Evolutionary conservation across 1,284 basidiomycete species (phyloP).

Genomic region (Ustanciosporium gigantosporum): DNA sequence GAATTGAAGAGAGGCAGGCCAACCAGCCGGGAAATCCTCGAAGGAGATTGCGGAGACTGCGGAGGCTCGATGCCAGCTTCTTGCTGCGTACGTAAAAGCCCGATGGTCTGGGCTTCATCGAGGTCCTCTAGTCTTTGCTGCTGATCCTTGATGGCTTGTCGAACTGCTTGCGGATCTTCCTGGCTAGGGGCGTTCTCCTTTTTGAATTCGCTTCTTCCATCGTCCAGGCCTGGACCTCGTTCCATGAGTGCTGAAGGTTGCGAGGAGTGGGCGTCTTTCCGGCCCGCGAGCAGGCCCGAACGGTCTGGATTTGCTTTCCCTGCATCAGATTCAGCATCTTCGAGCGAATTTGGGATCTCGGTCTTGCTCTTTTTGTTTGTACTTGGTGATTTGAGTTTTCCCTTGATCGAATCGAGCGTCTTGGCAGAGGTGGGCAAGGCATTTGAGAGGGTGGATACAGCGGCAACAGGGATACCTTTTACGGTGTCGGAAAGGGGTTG

Average conservation of each 20-base stretch:
- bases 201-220: neutral
- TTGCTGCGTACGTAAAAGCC: slow-evolving; percentile 22
- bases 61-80: slow-evolving; percentile 27
- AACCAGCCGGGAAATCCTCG: slow-evolving; percentile 10
- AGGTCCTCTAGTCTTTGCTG: slow-evolving; percentile 26
- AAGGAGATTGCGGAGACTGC: slow-evolving; percentile 2
- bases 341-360: slow-evolving; percentile 11
- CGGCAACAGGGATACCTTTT: slow-evolving; percentile 19
- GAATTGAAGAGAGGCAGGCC: slow-evolving; percentile 22
- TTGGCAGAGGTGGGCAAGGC: slow-evolving; percentile 13
- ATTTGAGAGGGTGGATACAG: slow-evolving; percentile 7
- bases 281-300: neutral
- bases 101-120: slow-evolving; percentile 29
- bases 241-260: neutral
- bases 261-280: neutral
- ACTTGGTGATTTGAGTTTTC: slow-evolving; percentile 18
- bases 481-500: neutral
- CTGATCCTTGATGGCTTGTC: slow-evolving; percentile 21
- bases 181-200: neutral
- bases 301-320: neutral
- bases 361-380: slow-evolving; percentile 27
- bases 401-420: slow-evolving; percentile 21
- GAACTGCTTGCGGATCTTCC: slow-evolving; percentile 3
- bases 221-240: neutral
- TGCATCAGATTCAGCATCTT: slow-evolving; percentile 1